Evolutionary conservation across 169 alveolate genomes (phyloP).

Genomic region (Eimeria sp.): DNA sequence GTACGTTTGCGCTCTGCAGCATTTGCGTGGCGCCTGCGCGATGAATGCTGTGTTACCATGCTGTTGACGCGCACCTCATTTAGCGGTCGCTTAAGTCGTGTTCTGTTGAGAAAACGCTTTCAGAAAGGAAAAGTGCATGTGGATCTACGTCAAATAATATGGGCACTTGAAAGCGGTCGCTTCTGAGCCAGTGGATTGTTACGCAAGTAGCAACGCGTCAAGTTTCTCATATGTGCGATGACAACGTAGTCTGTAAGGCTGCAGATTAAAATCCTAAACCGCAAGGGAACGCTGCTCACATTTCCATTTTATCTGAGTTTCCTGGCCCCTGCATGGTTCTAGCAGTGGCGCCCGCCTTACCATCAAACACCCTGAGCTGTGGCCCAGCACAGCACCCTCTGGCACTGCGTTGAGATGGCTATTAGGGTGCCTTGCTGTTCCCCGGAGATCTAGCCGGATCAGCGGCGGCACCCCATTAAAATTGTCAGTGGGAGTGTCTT

Average conservation of each 20-base stretch:
- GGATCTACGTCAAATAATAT: neutral
- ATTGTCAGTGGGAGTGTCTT: too few species aligned
- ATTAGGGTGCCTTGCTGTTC: too few species aligned
- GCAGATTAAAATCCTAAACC: too few species aligned
- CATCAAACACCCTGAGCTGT: too few species aligned
- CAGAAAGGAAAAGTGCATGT: neutral
- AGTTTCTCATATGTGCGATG: neutral
- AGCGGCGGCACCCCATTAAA: too few species aligned
- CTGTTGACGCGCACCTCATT: neutral
- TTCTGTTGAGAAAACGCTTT: neutral
- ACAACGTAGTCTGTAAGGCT: neutral
- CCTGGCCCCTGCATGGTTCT: too few species aligned
- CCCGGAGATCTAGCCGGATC: too few species aligned
- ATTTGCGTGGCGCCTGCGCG: neutral
- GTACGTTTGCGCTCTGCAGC: neutral
- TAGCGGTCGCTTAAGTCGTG: neutral
- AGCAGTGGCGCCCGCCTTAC: too few species aligned
- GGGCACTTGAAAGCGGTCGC: neutral
- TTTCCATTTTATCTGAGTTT: too few species aligned
- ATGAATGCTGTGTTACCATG: neutral
- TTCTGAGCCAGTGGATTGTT: neutral
- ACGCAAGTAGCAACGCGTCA: neutral
- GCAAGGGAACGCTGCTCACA: too few species aligned
- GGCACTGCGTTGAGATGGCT: too few species aligned
- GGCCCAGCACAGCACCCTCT: too few species aligned